phyloP scores from a whole-genome alignment of 768 basidiomycete genomes.

The Mycena epipterygia region DNA sequence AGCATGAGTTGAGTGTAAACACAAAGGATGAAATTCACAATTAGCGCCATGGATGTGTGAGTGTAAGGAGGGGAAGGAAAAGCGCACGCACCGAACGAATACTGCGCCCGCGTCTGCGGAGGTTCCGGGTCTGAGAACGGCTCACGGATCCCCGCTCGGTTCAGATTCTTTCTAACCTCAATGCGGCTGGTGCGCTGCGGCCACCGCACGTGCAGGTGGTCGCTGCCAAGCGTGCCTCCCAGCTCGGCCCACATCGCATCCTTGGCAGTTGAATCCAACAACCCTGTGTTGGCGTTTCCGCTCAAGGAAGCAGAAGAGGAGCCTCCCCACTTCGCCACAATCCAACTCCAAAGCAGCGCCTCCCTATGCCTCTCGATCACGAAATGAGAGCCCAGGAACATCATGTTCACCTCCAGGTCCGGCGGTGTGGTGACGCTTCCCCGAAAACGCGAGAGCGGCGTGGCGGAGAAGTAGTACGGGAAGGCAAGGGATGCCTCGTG shows the following conservation, averaged over 20 bases:
- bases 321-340: slow-evolving; percentile 50
- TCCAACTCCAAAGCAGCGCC: slow-evolving; percentile 52
- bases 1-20: too few species aligned
- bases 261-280: slow-evolving; percentile 15
- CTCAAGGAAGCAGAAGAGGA: too few species aligned
- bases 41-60: too few species aligned
- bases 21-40: too few species aligned
- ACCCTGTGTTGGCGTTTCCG: background rate
- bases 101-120: background rate
- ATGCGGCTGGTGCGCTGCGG: slow-evolving; percentile 14
- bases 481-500: slow-evolving; percentile 51
- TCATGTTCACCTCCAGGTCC: slow-evolving; percentile 48
- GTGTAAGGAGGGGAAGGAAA: background rate
- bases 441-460: slow-evolving; percentile 48
- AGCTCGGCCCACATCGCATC: slow-evolving; percentile 48
- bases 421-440: slow-evolving; percentile 37
- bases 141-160: slow-evolving; percentile 12
- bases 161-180: slow-evolving; percentile 7
- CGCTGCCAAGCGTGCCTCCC: slow-evolving; percentile 42
- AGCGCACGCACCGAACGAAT: slow-evolving; percentile 8
- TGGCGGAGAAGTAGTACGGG: slow-evolving; percentile 40
- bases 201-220: slow-evolving; percentile 25
- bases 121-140: slow-evolving; percentile 4
- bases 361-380: slow-evolving; percentile 50
- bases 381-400: slow-evolving; percentile 47